Evolutionary conservation across 345 rosid species (phyloP).

Genomic region (Reutealis trisperma): DNA sequence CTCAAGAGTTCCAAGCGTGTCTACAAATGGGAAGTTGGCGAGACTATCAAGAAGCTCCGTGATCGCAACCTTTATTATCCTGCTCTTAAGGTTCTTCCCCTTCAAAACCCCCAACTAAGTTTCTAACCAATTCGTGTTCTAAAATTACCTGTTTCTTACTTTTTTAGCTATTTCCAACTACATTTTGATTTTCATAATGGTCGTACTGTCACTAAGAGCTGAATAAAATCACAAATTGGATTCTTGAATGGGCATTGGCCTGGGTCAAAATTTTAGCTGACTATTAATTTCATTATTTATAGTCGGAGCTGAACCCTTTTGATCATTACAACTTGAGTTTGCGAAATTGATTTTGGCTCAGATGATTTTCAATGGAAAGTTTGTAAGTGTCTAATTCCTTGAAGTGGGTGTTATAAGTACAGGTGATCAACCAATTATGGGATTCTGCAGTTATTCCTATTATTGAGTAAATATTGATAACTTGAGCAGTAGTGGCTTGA

Average conservation of each 20-base stretch:
- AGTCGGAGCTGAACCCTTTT: background rate
- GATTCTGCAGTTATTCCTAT: background rate
- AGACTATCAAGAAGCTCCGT: conserved; percentile 84
- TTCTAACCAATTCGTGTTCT: background rate
- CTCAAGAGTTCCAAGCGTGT: conserved; percentile 81
- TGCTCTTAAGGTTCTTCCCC: conserved; percentile 72
- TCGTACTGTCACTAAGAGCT: background rate
- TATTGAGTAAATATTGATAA: too few species aligned
- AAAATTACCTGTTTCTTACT: background rate
- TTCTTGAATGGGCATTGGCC: background rate
- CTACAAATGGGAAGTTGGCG: conserved; percentile 95
- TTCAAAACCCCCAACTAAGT: background rate
- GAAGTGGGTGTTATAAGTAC: background rate
- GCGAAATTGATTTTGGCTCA: background rate
- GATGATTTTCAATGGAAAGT: background rate
- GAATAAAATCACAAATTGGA: background rate
- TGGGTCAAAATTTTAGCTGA: background rate
- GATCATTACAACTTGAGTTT: background rate
- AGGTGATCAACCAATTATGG: background rate
- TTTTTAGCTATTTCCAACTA: background rate
- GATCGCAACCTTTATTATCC: conserved; percentile 67
- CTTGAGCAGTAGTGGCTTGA: too few species aligned
- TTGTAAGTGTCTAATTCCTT: background rate
- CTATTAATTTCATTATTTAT: background rate
- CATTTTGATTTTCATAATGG: background rate